phyloP scores from a whole-genome alignment of 2,329 filamentous ascomycete genomes.

The Penicillium sp. region DNA sequence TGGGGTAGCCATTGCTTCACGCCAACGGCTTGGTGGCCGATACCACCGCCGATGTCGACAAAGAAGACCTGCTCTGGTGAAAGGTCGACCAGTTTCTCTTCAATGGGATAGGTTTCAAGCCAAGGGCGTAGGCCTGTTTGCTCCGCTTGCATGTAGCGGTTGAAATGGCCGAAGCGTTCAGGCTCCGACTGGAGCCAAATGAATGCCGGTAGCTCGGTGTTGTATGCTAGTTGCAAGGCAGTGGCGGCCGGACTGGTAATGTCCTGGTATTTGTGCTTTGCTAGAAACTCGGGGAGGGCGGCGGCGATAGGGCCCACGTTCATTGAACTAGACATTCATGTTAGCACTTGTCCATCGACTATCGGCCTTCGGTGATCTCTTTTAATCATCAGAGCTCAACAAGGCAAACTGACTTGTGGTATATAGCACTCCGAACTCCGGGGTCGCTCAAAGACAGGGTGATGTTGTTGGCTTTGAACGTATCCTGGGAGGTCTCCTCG shows the following conservation, averaged over 20 bases:
- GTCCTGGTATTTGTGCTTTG: constrained; percentile 25
- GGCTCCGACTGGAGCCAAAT: constrained; percentile 23
- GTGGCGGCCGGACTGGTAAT: constrained; percentile 17
- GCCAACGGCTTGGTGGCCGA: constrained; percentile 35
- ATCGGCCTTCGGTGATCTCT: not conserved
- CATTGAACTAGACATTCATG: constrained; percentile 5
- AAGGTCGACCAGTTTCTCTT: not conserved
- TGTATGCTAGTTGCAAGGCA: constrained; percentile 25
- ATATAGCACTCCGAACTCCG: constrained; percentile 16
- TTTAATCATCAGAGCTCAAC: too few species aligned
- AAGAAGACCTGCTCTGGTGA: constrained; percentile 24
- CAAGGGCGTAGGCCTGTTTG: constrained; percentile 5
- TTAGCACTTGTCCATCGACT: constrained; percentile 12
- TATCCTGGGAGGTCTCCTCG: constrained; percentile 13
- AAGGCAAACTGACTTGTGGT: constrained; percentile 17
- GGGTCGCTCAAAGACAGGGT: constrained; percentile 21
- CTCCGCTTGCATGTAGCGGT: constrained; percentile 19
- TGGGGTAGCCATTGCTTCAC: constrained; percentile 24
- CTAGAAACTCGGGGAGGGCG: constrained; percentile 24
- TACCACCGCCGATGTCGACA: constrained; percentile 45
- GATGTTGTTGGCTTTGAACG: constrained; percentile 21
- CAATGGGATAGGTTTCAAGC: constrained; percentile 17
- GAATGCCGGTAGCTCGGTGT: constrained; percentile 26
- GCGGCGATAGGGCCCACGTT: constrained; percentile 9
- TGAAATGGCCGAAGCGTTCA: constrained; percentile 14